Evolutionary conservation across 805 yeast species (phyloP), one percentile per base, ranked within the genome.

Genomic region (Nadsonia fulvescens): DNA sequence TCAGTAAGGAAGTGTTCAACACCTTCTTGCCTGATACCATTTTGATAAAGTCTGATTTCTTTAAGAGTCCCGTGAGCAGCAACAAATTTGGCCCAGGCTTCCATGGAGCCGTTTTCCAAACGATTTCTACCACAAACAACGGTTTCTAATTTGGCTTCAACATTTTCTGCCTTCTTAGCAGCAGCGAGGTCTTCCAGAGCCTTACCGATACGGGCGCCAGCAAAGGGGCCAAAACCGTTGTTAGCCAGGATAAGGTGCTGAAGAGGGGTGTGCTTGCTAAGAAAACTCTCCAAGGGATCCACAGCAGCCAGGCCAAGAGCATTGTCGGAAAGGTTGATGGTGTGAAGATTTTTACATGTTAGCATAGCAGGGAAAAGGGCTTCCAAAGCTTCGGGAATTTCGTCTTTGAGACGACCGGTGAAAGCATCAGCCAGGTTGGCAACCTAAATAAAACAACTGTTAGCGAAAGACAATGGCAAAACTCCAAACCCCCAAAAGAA

Each of bases 221-320:
- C 93, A 47, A 76, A 76, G 14, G 99, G 99, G 18, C 99, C 99
- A 70, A 89, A 74, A 30, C 99, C 99, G 49, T 89, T 89, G 54
- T 89, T 89, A 24, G 94, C 74, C 35, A 89, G 59, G 37, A 79
- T 71, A 49, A 89, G 63, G 47, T 89, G 94, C 51, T 78, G 75
- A 30, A 89, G 54, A 14, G 91, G 70, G 10, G 67, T 63, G 18
- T 86, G 92, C 39, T 72, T 61, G 8, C 77, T 56, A 32, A 89
- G 58, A 41, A 72, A 82, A 14, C 58, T 61, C 46, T 89, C 93
- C 30, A 89, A 61, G 6, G 89, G 91, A 32, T 75, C 93, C 34
- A 89, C 79, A 13, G 96, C 77, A 44, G 89, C 91, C 44, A 89
- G 72, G 8, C 99, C 99, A 47, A 86, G 75, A 0, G 99, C 99